These are phyloP conservation scores for Calonectria montana DNA, from an alignment of 2,329 filamentous ascomycete genomes.

Conservation along the genomic window DNA sequence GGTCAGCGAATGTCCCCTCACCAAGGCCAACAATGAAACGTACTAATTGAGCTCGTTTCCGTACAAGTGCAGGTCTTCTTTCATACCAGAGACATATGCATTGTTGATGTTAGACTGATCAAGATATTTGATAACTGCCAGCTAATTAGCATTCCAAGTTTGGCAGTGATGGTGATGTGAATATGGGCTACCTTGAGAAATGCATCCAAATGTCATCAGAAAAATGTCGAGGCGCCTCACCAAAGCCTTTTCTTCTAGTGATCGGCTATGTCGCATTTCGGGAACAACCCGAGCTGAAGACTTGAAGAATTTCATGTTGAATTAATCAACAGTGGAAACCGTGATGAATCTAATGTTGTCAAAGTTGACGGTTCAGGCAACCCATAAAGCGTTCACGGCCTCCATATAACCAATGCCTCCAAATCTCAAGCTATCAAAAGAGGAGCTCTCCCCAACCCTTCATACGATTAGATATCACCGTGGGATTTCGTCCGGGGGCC, in stretches of 20 bases:
- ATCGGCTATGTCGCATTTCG: not conserved
- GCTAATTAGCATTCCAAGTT: not conserved
- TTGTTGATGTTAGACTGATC: slow-evolving; percentile 52
- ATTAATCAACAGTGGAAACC: not conserved
- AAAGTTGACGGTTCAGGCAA: not conserved
- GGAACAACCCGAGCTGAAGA: not conserved
- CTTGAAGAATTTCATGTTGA: not conserved
- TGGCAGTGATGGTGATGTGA: accelerated
- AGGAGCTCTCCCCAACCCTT: not conserved
- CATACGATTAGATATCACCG: not conserved
- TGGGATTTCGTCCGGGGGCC: not conserved
- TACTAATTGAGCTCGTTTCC: slow-evolving; percentile 36
- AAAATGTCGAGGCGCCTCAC: slow-evolving; percentile 21
- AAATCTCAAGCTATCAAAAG: not conserved
- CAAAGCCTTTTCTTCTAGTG: slow-evolving; percentile 10
- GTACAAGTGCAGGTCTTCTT: slow-evolving; percentile 47
- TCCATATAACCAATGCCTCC: not conserved
- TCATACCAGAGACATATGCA: slow-evolving; percentile 55
- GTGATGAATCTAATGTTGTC: not conserved
- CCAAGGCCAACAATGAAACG: not conserved
- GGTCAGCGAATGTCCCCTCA: not conserved
- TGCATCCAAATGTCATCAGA: slow-evolving; percentile 22
- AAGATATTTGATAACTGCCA: slow-evolving; percentile 31
- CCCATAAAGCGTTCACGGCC: not conserved
- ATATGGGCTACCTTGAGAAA: slow-evolving; percentile 12